Conservation (phyloP, 305 asterid species). For the Petunia hybrid region DNA sequence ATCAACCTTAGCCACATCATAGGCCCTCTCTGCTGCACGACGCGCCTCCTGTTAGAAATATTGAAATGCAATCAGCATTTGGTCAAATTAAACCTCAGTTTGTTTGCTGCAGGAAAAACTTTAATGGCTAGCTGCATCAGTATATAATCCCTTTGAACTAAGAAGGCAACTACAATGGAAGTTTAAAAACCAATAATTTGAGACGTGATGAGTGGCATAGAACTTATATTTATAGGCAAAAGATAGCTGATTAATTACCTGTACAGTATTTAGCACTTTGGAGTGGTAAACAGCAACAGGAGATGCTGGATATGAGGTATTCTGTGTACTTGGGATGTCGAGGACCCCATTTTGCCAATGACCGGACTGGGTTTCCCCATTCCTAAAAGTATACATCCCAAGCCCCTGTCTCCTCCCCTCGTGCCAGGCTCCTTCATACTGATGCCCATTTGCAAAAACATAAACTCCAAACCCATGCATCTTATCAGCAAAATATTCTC, state of each 20-base stretch:
- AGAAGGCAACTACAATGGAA: too few species aligned
- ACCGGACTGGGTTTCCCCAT: slow-evolving; percentile 49
- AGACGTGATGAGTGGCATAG: slow-evolving; percentile 18
- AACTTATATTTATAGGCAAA: too few species aligned
- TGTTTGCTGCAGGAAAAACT: neutral
- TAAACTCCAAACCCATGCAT: slow-evolving; percentile 54
- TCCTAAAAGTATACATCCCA: slow-evolving; percentile 48
- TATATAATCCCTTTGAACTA: slow-evolving; percentile 13
- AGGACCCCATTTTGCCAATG: slow-evolving; percentile 50
- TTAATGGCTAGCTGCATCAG: neutral
- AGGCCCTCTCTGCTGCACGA: slow-evolving; percentile 44
- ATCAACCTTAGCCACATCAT: slow-evolving; percentile 43
- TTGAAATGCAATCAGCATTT: neutral
- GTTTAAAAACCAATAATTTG: neutral
- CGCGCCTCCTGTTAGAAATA: slow-evolving; percentile 44
- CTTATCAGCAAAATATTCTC: slow-evolving; percentile 52
- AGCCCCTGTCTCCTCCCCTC: slow-evolving; percentile 52
- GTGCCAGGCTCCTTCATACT: slow-evolving; percentile 53
- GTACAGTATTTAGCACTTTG: slow-evolving; percentile 48
- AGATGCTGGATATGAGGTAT: slow-evolving; percentile 32
- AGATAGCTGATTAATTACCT: slow-evolving; percentile 33
- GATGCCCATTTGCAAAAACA: slow-evolving; percentile 50
- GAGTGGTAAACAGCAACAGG: slow-evolving; percentile 40
- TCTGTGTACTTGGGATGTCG: slow-evolving; percentile 45
- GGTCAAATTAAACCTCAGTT: slow-evolving; percentile 16